Evolutionary conservation across 768 basidiomycete species (phyloP).

Genomic region (Lentinula boryana): DNA sequence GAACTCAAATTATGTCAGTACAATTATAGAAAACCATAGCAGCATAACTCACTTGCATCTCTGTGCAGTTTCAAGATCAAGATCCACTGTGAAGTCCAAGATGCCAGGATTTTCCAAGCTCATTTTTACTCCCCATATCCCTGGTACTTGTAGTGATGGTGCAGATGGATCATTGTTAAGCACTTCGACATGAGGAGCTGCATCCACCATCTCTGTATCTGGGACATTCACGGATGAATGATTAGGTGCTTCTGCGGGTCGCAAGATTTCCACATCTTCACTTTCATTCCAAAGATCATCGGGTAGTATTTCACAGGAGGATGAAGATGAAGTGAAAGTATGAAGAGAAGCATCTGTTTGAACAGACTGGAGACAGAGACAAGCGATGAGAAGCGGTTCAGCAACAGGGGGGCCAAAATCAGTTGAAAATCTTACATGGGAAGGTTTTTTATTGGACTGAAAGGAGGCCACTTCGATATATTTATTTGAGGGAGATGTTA

Average conservation of each 20-base stretch:
- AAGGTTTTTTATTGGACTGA: too few relatives aligned
- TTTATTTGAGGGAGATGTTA: too few relatives aligned
- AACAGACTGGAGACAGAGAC: background rate
- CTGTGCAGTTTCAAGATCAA: constrained; percentile 27
- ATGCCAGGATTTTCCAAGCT: constrained; percentile 26
- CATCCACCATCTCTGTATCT: background rate
- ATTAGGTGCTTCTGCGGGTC: background rate
- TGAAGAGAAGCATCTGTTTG: background rate
- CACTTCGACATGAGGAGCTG: too few relatives aligned
- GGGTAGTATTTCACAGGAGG: background rate
- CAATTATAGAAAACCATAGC: background rate
- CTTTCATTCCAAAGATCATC: background rate
- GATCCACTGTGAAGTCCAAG: constrained; percentile 27
- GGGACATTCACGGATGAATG: background rate
- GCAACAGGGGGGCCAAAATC: too few relatives aligned
- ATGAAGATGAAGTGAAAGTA: background rate
- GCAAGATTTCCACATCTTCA: background rate
- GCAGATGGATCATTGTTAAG: background rate
- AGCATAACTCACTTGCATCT: constrained; percentile 21
- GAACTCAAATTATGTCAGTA: background rate
- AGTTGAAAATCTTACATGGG: too few relatives aligned
- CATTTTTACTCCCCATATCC: constrained; percentile 31
- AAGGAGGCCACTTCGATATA: too few relatives aligned
- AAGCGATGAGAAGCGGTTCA: too few relatives aligned
- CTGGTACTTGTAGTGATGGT: constrained; percentile 31